Evolutionary conservation across 176 grass and related monocot species (phyloP).

Genomic region (Tillandsia leiboldiana): DNA sequence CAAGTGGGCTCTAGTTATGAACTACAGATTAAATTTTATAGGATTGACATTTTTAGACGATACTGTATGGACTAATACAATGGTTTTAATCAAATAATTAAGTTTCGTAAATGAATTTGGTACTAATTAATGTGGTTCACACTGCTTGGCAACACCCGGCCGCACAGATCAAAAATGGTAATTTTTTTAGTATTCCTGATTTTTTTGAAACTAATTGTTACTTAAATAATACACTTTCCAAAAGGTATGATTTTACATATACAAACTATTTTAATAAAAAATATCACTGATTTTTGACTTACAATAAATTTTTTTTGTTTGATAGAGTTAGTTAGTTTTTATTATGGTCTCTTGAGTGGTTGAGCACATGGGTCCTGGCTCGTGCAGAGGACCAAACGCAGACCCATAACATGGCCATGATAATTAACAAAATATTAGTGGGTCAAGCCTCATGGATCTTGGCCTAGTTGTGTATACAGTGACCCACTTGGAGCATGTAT

Average conservation of each 20-base stretch:
- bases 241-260: background rate
- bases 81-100: too few species aligned
- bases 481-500: slow-evolving; percentile 16
- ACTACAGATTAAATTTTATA: too few species aligned
- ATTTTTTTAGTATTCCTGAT: background rate
- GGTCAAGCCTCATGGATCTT: background rate
- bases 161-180: too few species aligned
- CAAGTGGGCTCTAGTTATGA: too few species aligned
- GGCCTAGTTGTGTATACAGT: background rate
- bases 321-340: background rate
- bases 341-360: background rate
- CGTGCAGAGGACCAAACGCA: background rate
- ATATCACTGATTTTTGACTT: background rate
- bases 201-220: background rate
- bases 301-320: background rate
- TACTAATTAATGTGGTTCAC: too few species aligned
- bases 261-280: background rate
- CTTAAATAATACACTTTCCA: background rate
- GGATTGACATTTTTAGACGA: too few species aligned
- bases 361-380: slow-evolving; percentile 6
- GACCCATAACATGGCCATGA: slow-evolving; percentile 15
- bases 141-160: too few species aligned
- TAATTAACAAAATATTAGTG: background rate
- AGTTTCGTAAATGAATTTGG: too few species aligned
- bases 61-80: too few species aligned